These are phyloP conservation scores for Sporothrix schenckii DNA, from an alignment of 2,329 filamentous ascomycete species.

Conservation along the genomic window DNA sequence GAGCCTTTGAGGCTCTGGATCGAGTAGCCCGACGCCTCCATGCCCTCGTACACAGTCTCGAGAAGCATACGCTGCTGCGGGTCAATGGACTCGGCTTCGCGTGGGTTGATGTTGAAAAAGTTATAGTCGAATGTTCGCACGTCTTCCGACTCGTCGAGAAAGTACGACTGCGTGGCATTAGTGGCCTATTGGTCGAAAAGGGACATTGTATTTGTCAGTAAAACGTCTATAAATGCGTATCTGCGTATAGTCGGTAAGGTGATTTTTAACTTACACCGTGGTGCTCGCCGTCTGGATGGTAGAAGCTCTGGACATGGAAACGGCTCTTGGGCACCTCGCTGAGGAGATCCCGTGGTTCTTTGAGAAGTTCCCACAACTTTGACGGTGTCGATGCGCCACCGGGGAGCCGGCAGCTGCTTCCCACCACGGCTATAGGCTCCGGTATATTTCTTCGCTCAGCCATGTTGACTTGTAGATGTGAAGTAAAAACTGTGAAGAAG, in stretches of 20 bases:
- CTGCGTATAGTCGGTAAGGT: neutral
- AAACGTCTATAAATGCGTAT: no score
- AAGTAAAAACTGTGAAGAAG: no score
- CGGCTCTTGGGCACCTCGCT: slow-evolving; percentile 31
- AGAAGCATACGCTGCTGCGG: slow-evolving; percentile 43
- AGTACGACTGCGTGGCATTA: slow-evolving; percentile 36
- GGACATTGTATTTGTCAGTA: neutral
- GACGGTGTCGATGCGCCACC: slow-evolving; percentile 33
- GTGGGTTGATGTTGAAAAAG: slow-evolving; percentile 43
- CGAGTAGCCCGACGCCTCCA: slow-evolving; percentile 43
- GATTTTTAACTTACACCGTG: slow-evolving; percentile 27
- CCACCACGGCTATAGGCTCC: slow-evolving; percentile 35
- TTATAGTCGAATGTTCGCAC: slow-evolving; percentile 43
- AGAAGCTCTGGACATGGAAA: slow-evolving; percentile 33
- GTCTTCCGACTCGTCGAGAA: slow-evolving; percentile 43
- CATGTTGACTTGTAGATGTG: neutral
- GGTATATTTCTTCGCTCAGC: slow-evolving; percentile 18
- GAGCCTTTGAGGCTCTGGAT: slow-evolving; percentile 39
- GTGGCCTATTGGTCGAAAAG: slow-evolving; percentile 10
- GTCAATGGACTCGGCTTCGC: slow-evolving; percentile 44
- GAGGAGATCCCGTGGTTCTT: slow-evolving; percentile 24
- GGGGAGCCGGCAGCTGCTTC: slow-evolving; percentile 34
- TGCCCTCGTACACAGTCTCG: slow-evolving; percentile 44
- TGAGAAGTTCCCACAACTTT: slow-evolving; percentile 34
- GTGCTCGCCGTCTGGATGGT: slow-evolving; percentile 32